Conservation (phyloP, 73 alveolate genomes). For the Paramecium caudatum region DNA sequence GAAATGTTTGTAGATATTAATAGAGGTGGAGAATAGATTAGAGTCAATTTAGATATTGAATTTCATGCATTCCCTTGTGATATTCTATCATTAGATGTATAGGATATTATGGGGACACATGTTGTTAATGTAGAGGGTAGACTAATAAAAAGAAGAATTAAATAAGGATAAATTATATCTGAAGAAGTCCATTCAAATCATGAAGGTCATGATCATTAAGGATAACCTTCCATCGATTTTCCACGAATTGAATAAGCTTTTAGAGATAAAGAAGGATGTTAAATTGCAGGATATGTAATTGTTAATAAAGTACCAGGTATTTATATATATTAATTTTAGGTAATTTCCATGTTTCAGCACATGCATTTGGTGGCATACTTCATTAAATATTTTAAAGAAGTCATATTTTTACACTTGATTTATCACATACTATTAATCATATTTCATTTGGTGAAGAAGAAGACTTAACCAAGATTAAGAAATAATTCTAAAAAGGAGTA, state of each 20-base stretch:
- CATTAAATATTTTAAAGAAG: constrained; percentile 72
- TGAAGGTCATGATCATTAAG: constrained; percentile 66
- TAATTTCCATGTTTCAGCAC: constrained; percentile 94
- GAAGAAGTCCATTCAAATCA: constrained; percentile 81
- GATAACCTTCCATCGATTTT: constrained; percentile 71
- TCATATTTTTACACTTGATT: constrained; percentile 80
- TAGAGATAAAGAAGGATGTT: constrained; percentile 90
- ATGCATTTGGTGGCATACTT: constrained; percentile 84
- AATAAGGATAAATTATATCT: constrained; percentile 77
- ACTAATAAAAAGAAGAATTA: constrained; percentile 80
- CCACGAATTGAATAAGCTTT: constrained; percentile 79
- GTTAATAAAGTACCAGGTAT: constrained; percentile 92
- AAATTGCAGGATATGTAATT: constrained; percentile 85
- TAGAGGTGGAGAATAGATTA: constrained; percentile 89
- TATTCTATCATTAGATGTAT: constrained; percentile 94
- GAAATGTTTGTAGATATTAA: constrained; percentile 90
- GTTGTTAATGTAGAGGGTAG: constrained; percentile 86
- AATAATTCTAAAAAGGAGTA: constrained; percentile 83
- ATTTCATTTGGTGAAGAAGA: constrained; percentile 90
- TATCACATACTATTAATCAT: constrained; percentile 90
- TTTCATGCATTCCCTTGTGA: constrained; percentile 97
- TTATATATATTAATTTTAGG: constrained; percentile 77
- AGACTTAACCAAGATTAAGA: constrained; percentile 81
- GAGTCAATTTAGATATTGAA: constrained; percentile 92
- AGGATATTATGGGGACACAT: constrained; percentile 98